These are phyloP conservation scores for Thozetella sp. DNA, from an alignment of 495 filamentous ascomycete genomes.

Conservation along the genomic window DNA sequence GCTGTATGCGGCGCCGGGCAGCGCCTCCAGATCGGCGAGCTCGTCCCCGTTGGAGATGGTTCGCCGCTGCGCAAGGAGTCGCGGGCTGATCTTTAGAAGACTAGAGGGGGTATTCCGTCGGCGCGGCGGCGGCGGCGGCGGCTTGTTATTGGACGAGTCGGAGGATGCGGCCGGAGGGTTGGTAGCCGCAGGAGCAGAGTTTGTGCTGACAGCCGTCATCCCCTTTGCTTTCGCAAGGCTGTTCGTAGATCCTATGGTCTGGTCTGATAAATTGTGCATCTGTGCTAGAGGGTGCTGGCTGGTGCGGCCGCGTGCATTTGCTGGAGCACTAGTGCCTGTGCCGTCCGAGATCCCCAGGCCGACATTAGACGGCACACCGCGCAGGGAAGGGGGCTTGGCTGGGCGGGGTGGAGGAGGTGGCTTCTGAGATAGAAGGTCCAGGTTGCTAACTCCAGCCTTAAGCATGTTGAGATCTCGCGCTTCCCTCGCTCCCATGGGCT, in stretches of 20 bases:
- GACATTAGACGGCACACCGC: constrained; percentile 33
- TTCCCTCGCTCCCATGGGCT: constrained; percentile 29
- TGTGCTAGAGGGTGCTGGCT: constrained; percentile 29
- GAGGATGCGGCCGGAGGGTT: constrained; percentile 7
- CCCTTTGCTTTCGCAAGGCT: neutral
- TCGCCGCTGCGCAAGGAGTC: constrained; percentile 11
- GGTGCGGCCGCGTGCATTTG: constrained; percentile 17
- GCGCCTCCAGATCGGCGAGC: constrained; percentile 20
- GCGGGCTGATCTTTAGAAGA: constrained; percentile 25
- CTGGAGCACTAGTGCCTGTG: constrained; percentile 15
- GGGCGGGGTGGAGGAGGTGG: constrained; percentile 63
- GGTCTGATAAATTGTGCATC: constrained; percentile 31
- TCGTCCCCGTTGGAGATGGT: constrained; percentile 26
- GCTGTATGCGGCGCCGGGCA: constrained; percentile 9
- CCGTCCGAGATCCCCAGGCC: constrained; percentile 8
- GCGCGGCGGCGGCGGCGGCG: constrained; percentile 42
- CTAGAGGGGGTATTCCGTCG: constrained; percentile 41
- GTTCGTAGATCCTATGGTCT: constrained; percentile 10
- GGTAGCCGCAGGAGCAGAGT: constrained; percentile 3
- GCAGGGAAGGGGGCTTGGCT: constrained; percentile 67
- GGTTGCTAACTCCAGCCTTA: constrained; percentile 4
- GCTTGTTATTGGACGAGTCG: constrained; percentile 16
- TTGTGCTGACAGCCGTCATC: neutral
- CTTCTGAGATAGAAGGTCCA: constrained; percentile 32
- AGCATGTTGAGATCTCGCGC: constrained; percentile 21